A percentile compares a stretch with the other conserved stretches of the same genome.
These are phyloP conservation scores for Diplodia corticola DNA, from an alignment of 2,329 filamentous ascomycete genomes.

Conservation along the genomic window DNA sequence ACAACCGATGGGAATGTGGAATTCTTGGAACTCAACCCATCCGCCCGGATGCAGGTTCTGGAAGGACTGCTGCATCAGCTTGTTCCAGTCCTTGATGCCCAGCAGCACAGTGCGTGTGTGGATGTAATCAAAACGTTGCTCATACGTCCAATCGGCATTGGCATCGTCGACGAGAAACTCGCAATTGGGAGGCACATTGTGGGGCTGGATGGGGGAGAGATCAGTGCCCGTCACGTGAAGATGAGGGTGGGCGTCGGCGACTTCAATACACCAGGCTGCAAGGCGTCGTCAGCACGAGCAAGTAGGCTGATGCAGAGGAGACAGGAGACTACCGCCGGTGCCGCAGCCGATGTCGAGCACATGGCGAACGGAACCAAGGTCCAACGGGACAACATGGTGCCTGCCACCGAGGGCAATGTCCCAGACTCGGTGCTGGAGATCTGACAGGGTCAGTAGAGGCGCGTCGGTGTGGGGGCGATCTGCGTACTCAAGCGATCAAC, in stretches of 20 bases:
- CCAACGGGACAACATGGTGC: slow-evolving; percentile 28
- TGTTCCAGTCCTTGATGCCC: slow-evolving; percentile 53
- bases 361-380: slow-evolving; percentile 24
- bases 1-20: slow-evolving; percentile 29
- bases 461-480: background rate
- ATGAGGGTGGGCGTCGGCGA: slow-evolving; percentile 28
- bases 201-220: slow-evolving; percentile 35
- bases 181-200: slow-evolving; percentile 31
- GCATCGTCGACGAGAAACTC: slow-evolving; percentile 32
- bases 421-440: slow-evolving; percentile 32
- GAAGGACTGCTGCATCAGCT: slow-evolving; percentile 45
- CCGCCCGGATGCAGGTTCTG: slow-evolving; percentile 48
- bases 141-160: slow-evolving; percentile 55
- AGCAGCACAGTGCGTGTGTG: slow-evolving; percentile 52
- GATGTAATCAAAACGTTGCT: slow-evolving; percentile 58
- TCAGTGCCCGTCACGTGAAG: slow-evolving; percentile 29
- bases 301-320: background rate
- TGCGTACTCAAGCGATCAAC: slow-evolving; percentile 27
- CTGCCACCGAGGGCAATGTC: slow-evolving; percentile 28
- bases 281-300: background rate
- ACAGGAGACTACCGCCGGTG: slow-evolving; percentile 26
- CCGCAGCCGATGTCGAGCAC: slow-evolving; percentile 31
- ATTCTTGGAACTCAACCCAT: slow-evolving; percentile 52
- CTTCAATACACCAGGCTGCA: slow-evolving; percentile 23
- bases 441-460: slow-evolving; percentile 18